These are phyloP conservation scores for Periconia sp. DNA, from an alignment of 2,329 filamentous ascomycete species.

Conservation along the genomic window DNA sequence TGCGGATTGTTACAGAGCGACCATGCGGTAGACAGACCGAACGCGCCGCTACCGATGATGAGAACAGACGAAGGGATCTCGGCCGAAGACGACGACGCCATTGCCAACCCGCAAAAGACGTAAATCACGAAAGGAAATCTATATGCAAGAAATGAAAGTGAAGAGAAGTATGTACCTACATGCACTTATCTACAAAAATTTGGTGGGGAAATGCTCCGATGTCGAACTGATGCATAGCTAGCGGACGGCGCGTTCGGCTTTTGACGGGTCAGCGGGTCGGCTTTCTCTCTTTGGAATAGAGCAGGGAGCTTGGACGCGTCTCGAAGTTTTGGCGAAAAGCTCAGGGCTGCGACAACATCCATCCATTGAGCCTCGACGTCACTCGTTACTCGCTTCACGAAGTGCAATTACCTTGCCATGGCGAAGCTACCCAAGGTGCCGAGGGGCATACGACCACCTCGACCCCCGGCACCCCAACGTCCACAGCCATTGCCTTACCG, in stretches of 20 bases:
- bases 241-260: not conserved
- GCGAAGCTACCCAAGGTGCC: slow-evolving; percentile 40
- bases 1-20: slow-evolving; percentile 68
- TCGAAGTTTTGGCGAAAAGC: slow-evolving; percentile 22
- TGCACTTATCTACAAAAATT: slow-evolving; percentile 5
- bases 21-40: slow-evolving; percentile 70
- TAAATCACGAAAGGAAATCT: not conserved
- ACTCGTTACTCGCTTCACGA: slow-evolving; percentile 3
- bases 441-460: slow-evolving; percentile 21
- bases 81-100: slow-evolving; percentile 24
- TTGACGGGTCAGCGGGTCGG: slow-evolving; percentile 24
- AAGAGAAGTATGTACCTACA: slow-evolving; percentile 13
- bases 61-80: slow-evolving; percentile 52
- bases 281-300: too few relatives aligned
- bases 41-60: slow-evolving; percentile 60
- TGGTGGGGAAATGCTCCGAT: slow-evolving; percentile 30
- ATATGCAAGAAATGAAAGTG: not conserved
- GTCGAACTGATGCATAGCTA: too few relatives aligned
- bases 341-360: slow-evolving; percentile 13
- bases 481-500: slow-evolving; percentile 22
- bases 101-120: slow-evolving; percentile 11
- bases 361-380: slow-evolving; percentile 23
- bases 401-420: slow-evolving; percentile 25
- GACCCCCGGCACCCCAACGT: slow-evolving; percentile 20
- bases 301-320: too few relatives aligned